Conservation (phyloP, 1,139 yeast genomes). For the Nadsonia starkeyi-henricii region DNA sequence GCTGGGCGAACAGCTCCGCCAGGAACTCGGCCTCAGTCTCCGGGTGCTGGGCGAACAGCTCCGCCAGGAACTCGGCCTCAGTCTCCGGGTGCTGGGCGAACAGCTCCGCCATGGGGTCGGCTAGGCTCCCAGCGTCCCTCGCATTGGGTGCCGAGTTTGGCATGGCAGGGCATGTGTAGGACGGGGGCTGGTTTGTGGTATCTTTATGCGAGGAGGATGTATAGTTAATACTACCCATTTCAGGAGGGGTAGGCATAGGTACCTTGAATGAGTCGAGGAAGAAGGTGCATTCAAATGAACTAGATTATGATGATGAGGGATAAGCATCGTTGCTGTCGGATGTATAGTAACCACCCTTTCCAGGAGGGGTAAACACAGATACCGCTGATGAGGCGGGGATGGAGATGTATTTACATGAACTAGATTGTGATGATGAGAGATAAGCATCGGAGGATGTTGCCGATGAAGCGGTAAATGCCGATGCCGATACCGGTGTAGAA, state of each 20-base stretch:
- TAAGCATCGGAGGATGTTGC: neutral
- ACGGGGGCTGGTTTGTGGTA: too few relatives aligned
- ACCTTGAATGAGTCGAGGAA: neutral
- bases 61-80: too few relatives aligned
- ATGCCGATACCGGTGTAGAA: neutral
- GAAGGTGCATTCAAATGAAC: neutral
- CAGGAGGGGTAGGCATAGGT: neutral
- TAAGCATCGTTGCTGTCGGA: neutral
- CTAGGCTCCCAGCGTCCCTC: too few relatives aligned
- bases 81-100: too few relatives aligned
- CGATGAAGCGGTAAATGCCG: slow-evolving; percentile 1
- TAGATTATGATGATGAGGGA: neutral
- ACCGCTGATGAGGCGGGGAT: neutral
- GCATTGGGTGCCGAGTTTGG: too few relatives aligned
- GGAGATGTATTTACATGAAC: neutral
- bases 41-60: too few relatives aligned
- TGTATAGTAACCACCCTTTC: neutral
- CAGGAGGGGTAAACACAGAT: neutral
- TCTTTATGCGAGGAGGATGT: neutral
- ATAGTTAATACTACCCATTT: neutral
- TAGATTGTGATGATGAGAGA: neutral
- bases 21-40: too few relatives aligned
- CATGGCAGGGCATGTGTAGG: too few relatives aligned
- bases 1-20: too few relatives aligned
- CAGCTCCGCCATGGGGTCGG: too few relatives aligned